phyloP scores from a whole-genome alignment of 192 early-diverging fungal genomes.

The Backusella macrospora region DNA sequence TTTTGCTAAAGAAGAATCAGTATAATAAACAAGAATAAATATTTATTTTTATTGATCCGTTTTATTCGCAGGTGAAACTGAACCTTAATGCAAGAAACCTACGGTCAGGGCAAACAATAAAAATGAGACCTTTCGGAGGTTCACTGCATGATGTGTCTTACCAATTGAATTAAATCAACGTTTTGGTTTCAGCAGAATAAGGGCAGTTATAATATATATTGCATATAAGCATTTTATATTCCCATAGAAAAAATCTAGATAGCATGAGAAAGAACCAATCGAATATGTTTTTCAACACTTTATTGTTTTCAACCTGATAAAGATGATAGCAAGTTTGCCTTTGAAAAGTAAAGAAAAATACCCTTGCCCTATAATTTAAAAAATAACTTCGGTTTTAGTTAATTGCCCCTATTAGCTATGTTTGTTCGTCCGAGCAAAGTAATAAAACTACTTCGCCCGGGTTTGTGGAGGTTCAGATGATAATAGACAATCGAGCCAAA shows the following conservation, averaged over 20 bases:
- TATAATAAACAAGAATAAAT: background rate
- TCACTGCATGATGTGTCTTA: constrained; percentile 6
- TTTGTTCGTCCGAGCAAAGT: constrained; percentile 7
- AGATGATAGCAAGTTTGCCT: background rate
- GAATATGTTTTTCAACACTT: background rate
- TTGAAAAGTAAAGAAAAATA: background rate
- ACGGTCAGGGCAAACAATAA: constrained; percentile 10
- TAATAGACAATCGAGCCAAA: background rate
- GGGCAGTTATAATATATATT: background rate
- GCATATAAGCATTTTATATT: background rate
- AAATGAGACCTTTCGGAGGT: constrained; percentile 14
- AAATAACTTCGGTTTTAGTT: background rate
- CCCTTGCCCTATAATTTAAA: constrained; percentile 6
- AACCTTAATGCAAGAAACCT: constrained; percentile 14
- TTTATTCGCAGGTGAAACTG: constrained; percentile 20
- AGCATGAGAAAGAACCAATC: background rate
- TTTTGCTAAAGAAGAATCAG: background rate
- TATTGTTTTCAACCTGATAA: background rate
- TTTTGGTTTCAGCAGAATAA: background rate
- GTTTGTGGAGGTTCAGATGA: background rate
- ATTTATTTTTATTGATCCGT: background rate
- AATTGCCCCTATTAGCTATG: constrained; percentile 2
- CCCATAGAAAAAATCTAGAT: background rate
- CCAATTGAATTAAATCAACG: background rate
- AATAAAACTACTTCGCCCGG: background rate